These are phyloP conservation scores for Ceratocystis smalleyi DNA, from an alignment of 2,329 filamentous ascomycete genomes.

Conservation along the genomic window DNA sequence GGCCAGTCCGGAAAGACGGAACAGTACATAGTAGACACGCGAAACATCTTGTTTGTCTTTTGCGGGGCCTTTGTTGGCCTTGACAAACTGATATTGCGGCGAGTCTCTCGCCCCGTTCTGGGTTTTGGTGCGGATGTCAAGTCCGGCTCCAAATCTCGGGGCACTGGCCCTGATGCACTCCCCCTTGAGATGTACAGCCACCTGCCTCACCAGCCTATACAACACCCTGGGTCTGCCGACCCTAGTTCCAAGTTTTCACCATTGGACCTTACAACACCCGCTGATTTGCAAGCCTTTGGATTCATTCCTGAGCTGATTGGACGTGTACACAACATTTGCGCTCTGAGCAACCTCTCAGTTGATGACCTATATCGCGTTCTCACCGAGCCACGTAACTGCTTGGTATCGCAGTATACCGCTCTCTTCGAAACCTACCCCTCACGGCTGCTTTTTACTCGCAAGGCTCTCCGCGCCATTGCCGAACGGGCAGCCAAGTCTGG, in stretches of 20 bases:
- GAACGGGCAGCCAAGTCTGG: conserved; percentile 42
- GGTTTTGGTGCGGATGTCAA: conserved; percentile 81
- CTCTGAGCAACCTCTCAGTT: conserved; percentile 58
- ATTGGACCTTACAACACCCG: conserved; percentile 58
- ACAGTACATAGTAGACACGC: conserved; percentile 68
- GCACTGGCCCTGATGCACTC: conserved; percentile 38
- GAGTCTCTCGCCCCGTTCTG: conserved; percentile 73
- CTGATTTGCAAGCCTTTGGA: conserved; percentile 68
- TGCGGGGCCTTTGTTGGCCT: conserved; percentile 89
- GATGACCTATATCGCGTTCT: conserved; percentile 67
- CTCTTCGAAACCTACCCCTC: conserved; percentile 70
- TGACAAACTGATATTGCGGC: conserved; percentile 70
- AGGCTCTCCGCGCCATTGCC: conserved; percentile 68
- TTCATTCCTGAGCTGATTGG: conserved; percentile 93
- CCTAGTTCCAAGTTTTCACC: conserved; percentile 31
- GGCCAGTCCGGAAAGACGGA: conserved; percentile 37
- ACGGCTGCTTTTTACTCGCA: conserved; percentile 67
- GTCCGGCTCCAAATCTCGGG: conserved; percentile 29
- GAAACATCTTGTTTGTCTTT: conserved; percentile 94
- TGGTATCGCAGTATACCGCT: conserved; percentile 76
- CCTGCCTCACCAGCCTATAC: conserved; percentile 38
- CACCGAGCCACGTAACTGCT: conserved; percentile 78
- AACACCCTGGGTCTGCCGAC: conserved; percentile 20
- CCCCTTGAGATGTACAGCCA: conserved; percentile 46
- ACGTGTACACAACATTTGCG: conserved; percentile 80